Base-by-base conservation (phyloP, 208 protist species). In the Porcisia hertigi region DNA sequence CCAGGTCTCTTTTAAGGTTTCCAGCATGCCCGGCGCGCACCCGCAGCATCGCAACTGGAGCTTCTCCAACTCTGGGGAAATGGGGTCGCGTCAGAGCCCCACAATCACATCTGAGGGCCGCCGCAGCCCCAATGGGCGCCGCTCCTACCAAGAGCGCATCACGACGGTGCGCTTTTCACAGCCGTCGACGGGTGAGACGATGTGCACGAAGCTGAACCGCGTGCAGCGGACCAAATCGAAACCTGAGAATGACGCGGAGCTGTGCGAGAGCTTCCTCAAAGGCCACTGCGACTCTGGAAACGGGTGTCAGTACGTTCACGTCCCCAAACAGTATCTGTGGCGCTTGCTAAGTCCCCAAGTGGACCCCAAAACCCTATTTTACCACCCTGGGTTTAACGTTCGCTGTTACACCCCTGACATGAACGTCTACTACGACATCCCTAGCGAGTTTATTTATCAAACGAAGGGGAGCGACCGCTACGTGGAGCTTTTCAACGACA, bases 221-320 rank as follows among this genome's bases (percentile, higher is more conserved):
- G 85, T 92, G 41, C 82, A 89, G 67, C 74, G 69, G 25, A 92
- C 85, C 49, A 76, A 75, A 43, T 78, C 75, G 39, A 82, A 81
- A 23, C 72, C 75, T 12, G 82, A 86, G 52, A 74, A 86, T 66
- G 85, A 86, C 64, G 78, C 69, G 8, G 72, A 73, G 39, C 82
- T 92, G 23, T 95, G 91, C 77, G 88, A 94, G 62, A 87, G 86
- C 39, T 95, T 90, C 70, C 81, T 93, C 60, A 86, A 86, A 39
- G 80, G 77, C 39, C 79, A 86, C 75, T 92, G 88, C 74, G 79
- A 88, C 36, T 25, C 64, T 18, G 86, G 88, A 36, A 81, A 86
- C 55, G 43, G 63, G 7, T 95, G 91, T 60, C 70, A 73, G 34
- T 83, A 85, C 70, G 89, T 87, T 36, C 92, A 96, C 77, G 92